Evolutionary conservation across 768 basidiomycete species (phyloP).

Genomic region (Sutorius australiensis): DNA sequence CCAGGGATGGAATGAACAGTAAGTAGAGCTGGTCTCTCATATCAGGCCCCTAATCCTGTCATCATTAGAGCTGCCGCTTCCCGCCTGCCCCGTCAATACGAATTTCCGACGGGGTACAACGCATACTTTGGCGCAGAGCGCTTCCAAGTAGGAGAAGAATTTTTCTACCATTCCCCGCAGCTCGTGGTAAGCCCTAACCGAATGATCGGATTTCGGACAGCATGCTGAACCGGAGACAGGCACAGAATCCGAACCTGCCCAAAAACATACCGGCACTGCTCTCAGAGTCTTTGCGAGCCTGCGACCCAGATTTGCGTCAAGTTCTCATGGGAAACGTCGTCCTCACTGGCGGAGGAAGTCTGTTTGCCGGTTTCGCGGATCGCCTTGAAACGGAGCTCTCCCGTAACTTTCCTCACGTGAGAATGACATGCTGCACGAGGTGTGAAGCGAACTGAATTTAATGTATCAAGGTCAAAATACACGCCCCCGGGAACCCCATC

Average conservation of each 20-base stretch:
- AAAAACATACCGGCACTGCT: conserved; percentile 77
- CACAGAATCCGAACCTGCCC: conserved; percentile 62
- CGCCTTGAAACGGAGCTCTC: conserved; percentile 74
- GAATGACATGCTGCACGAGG: conserved; percentile 26
- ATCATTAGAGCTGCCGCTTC: conserved; percentile 51
- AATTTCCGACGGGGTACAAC: conserved; percentile 94
- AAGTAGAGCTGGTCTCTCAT: conserved; percentile 22
- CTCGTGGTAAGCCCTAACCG: conserved; percentile 41
- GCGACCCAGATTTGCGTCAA: conserved; percentile 89
- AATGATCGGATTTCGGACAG: neutral
- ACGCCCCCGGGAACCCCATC: conserved; percentile 84
- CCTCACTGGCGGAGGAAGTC: conserved; percentile 89
- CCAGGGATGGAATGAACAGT: conserved; percentile 89
- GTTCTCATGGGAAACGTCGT: conserved; percentile 91
- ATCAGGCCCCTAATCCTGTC: neutral
- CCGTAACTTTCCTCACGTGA: conserved; percentile 73
- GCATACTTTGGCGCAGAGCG: conserved; percentile 79
- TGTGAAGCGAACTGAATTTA: conserved; percentile 7
- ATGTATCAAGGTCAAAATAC: conserved; percentile 74
- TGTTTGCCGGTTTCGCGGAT: conserved; percentile 83
- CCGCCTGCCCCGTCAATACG: conserved; percentile 68
- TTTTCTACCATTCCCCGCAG: conserved; percentile 70
- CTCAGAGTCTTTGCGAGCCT: conserved; percentile 70
- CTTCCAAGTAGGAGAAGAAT: conserved; percentile 80
- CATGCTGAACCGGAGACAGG: conserved; percentile 27